Percentiles rank a stretch among this genome's conserved stretches.
Evolutionary conservation across 331 rosid genomes (phyloP).

Genomic region (Rosa hybrid): DNA sequence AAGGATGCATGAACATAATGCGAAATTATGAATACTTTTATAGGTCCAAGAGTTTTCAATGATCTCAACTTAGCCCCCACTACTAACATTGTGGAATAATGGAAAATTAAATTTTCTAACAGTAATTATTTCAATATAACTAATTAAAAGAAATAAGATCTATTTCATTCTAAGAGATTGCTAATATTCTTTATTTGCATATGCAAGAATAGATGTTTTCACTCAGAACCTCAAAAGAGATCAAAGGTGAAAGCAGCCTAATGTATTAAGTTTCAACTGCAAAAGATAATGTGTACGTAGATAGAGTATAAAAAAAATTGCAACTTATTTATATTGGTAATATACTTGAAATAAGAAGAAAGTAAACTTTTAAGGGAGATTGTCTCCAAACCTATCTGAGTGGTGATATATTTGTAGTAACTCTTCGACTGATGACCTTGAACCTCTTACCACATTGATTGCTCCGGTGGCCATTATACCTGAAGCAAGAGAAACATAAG

Average conservation of each 20-base stretch:
- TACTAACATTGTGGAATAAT: background rate
- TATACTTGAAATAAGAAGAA: slow-evolving; percentile 7
- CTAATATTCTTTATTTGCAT: background rate
- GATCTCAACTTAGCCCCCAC: background rate
- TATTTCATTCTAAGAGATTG: background rate
- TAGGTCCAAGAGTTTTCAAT: background rate
- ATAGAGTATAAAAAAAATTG: slow-evolving; percentile 9
- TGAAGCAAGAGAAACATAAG: slow-evolving; percentile 36
- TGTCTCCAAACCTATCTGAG: slow-evolving; percentile 72
- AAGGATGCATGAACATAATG: background rate
- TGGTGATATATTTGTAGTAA: slow-evolving; percentile 78
- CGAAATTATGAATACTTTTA: background rate
- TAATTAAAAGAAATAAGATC: background rate
- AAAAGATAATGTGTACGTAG: background rate
- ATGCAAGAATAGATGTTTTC: background rate
- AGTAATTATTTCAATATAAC: background rate
- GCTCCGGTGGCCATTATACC: slow-evolving; percentile 90
- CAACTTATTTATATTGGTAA: background rate
- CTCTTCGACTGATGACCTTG: slow-evolving; percentile 74
- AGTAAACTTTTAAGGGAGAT: background rate
- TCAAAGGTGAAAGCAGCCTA: background rate
- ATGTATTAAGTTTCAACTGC: background rate
- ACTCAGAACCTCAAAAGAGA: slow-evolving; percentile 16
- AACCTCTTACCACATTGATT: slow-evolving; percentile 82
- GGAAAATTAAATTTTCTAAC: background rate